Base-by-base conservation (phyloP, 495 filamentous ascomycete genomes). In the Penicillium tannophilum region DNA sequence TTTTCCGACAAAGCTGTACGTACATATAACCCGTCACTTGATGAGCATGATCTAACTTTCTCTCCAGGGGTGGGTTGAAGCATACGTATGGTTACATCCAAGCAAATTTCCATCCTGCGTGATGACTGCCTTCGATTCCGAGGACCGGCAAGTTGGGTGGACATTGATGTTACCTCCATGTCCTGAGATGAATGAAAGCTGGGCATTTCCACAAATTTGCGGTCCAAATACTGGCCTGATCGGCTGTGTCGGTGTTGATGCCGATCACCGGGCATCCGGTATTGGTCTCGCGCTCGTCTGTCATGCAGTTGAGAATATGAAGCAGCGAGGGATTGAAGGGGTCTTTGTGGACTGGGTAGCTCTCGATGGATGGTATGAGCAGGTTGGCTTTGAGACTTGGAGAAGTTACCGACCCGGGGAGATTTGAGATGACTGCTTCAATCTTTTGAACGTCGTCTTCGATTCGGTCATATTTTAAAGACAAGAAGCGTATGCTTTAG, bases 291-390 rank as follows among this genome's bases (percentile, higher is more conserved):
- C 78, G 6, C 58, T 83, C 41, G 52, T 83, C 30, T 73, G 73
- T 8, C 75, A 76, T 63, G 80, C 80, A 1, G 67, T 83, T n/a
- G 72, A 79, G 52, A 60, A 80, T 56, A 78, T 83, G 78, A 80
- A 71, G 58, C 57, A 69, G 14, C 64, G 78, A 39, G 80, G 79
- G 1, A 64, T 80, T 14, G 71, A 81, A 43, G 78, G 77, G 0
- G 78, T 80, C 0, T 79, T 79, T 60, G 74, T 83, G 35, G 80
- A 83, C 50, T 81, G 76, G 76, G 79, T 82, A 17, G 73, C 70
- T 19, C 59, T 79, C 43, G 71, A 80, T 19, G 79, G 76, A 9
- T 83, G 74, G 65, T 83, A 83, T 65, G 79, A 81, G 63, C 70
- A 75, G 46, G 50, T 81, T 17, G 80, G 80, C 3, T 82, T 81